These are phyloP conservation scores for Coemansia sp. DNA, from an alignment of 192 early-diverging fungal species.

Conservation along the genomic window DNA sequence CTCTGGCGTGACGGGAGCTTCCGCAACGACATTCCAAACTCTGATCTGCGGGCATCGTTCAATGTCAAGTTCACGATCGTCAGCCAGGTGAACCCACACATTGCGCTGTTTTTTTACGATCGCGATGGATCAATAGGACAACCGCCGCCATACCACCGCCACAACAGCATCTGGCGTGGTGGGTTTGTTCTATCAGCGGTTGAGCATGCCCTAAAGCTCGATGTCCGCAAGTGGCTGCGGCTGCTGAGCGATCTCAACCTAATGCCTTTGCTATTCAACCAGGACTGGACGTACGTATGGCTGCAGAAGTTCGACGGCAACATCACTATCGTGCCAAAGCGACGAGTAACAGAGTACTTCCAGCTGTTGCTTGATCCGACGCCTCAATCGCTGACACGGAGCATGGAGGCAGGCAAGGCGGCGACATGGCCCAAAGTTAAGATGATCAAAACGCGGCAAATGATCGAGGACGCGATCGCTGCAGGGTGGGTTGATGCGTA, in stretches of 20 bases:
- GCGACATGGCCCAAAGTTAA: constrained; percentile 77
- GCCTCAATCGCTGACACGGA: constrained; percentile 53
- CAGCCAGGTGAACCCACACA: constrained; percentile 87
- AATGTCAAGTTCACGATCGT: constrained; percentile 88
- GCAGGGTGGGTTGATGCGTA: constrained; percentile 20
- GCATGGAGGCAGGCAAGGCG: constrained; percentile 61
- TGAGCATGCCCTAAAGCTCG: constrained; percentile 80
- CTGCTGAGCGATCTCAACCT: constrained; percentile 77
- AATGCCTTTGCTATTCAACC: constrained; percentile 71
- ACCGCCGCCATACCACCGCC: constrained; percentile 68
- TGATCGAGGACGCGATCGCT: constrained; percentile 69
- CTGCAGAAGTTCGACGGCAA: constrained; percentile 91
- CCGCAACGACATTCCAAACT: constrained; percentile 75
- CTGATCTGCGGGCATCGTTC: constrained; percentile 71
- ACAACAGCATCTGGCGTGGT: constrained; percentile 81
- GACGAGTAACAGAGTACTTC: constrained; percentile 62
- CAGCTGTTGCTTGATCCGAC: constrained; percentile 67
- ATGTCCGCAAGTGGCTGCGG: constrained; percentile 83
- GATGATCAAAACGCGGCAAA: constrained; percentile 73
- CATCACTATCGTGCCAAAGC: constrained; percentile 76
- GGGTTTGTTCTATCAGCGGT: constrained; percentile 80
- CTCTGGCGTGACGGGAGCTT: constrained; percentile 89
- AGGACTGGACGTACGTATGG: constrained; percentile 82
- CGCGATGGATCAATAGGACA: constrained; percentile 71
- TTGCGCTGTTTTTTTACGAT: constrained; percentile 85